Evolutionary conservation across 371 early-diverging fungal species (phyloP).

Genomic region (Rhizopus arrhizus): DNA sequence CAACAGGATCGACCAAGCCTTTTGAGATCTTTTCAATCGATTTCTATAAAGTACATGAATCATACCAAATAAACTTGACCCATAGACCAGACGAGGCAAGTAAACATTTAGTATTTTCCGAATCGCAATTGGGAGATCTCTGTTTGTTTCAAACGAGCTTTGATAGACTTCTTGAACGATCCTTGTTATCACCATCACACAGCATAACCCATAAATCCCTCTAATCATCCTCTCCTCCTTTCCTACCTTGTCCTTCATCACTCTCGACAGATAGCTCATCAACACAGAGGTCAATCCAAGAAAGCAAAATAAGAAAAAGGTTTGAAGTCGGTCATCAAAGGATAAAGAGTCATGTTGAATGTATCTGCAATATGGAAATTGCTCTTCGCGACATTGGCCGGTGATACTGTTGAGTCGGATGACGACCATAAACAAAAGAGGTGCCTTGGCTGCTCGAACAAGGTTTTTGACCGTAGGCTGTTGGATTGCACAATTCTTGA

Average conservation of each 20-base stretch:
- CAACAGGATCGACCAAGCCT: conserved; percentile 21
- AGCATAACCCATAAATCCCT: neutral
- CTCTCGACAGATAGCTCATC: neutral
- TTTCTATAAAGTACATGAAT: neutral
- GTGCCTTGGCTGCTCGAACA: conserved; percentile 15
- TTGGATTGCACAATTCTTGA: conserved; percentile 2
- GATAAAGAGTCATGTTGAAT: conserved; percentile 32
- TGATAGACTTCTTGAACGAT: conserved; percentile 25
- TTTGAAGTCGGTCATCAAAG: conserved; percentile 8
- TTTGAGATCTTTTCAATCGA: neutral
- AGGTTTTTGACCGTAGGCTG: neutral
- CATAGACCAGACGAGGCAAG: conserved; percentile 38
- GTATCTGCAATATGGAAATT: conserved; percentile 68
- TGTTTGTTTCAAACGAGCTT: conserved; percentile 5
- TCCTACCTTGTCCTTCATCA: neutral
- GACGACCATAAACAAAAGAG: conserved; percentile 50
- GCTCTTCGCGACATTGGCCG: conserved; percentile 90
- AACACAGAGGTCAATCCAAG: neutral
- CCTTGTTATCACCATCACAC: conserved; percentile 21
- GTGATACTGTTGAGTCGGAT: conserved; percentile 62
- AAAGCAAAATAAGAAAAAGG: neutral
- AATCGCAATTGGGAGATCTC: neutral
- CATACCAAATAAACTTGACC: conserved; percentile 1
- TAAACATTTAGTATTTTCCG: conserved; percentile 30
- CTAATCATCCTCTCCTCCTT: neutral